phyloP scores from a whole-genome alignment of 345 rosid species.

The Jatropha curcas region DNA sequence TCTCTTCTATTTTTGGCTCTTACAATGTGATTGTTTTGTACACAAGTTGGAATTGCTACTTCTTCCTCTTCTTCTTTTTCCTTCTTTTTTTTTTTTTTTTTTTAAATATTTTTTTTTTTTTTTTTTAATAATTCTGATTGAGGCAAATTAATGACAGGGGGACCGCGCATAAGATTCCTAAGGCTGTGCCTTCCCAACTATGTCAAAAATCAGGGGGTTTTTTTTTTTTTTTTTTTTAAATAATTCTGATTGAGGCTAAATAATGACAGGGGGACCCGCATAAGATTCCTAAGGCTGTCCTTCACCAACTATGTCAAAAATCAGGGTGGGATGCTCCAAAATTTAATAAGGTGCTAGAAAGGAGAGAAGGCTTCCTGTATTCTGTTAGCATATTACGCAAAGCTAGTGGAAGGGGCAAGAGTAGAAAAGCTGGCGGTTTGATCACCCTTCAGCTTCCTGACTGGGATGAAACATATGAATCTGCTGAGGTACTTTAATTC shows the following conservation, averaged over 20 bases:
- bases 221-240: too few species aligned
- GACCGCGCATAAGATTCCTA: conserved; percentile 70
- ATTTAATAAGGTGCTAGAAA: conserved; percentile 58
- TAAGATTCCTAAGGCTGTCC: conserved; percentile 80
- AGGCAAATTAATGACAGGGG: conserved; percentile 48
- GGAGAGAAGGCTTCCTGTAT: conserved; percentile 52
- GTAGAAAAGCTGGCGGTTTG: conserved; percentile 89
- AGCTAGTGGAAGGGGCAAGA: conserved; percentile 89
- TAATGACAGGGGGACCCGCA: conserved; percentile 67
- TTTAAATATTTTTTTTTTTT: too few species aligned
- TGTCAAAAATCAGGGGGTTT: conserved; percentile 91
- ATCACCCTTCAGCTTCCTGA: conserved; percentile 75
- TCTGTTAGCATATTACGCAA: conserved; percentile 79
- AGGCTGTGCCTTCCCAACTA: conserved; percentile 83
- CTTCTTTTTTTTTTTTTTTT: too few species aligned
- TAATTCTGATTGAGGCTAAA: conserved; percentile 3
- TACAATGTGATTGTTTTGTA: not conserved
- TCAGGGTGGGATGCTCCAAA: conserved; percentile 96
- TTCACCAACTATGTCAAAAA: conserved; percentile 88
- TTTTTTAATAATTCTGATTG: too few species aligned
- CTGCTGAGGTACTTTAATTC: conserved; percentile 62
- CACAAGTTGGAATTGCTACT: not conserved
- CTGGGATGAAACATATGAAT: conserved; percentile 49
- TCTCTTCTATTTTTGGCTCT: not conserved
- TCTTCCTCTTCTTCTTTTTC: not conserved